phyloP scores from a whole-genome alignment of 148 eudicot species.

The Nyssa sinensis region DNA sequence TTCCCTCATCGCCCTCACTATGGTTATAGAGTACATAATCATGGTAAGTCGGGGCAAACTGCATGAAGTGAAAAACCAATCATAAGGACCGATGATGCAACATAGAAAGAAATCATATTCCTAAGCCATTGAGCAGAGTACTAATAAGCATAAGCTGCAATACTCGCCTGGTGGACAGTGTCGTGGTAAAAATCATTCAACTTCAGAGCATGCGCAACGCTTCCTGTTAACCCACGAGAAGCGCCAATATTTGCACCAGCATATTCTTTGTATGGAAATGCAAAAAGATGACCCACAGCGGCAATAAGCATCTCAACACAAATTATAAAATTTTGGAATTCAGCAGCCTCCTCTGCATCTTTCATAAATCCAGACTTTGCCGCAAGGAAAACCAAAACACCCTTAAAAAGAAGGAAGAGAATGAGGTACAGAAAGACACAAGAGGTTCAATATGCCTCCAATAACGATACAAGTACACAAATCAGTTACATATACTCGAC shows the following conservation, averaged over 20 bases:
- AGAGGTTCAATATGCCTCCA: too few species aligned
- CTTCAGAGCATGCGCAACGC: conserved; percentile 87
- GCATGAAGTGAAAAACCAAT: conserved; percentile 15
- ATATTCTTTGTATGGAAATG: conserved; percentile 96
- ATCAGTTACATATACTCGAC: too few species aligned
- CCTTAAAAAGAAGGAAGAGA: conserved; percentile 45
- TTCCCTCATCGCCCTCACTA: conserved; percentile 77
- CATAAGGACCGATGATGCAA: not conserved
- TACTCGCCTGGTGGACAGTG: conserved; percentile 87
- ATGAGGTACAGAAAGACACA: not conserved
- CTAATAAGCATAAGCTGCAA: not conserved
- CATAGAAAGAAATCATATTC: not conserved
- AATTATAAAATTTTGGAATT: conserved; percentile 79
- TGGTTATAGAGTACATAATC: conserved; percentile 96
- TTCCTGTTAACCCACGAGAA: conserved; percentile 65
- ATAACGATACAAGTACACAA: too few species aligned
- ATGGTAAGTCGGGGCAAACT: conserved; percentile 99
- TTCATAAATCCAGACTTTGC: conserved; percentile 81
- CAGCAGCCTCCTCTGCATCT: conserved; percentile 80
- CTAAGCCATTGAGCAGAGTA: not conserved
- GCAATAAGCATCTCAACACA: conserved; percentile 99
- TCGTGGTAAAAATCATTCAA: conserved; percentile 95
- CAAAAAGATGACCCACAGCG: conserved; percentile 87
- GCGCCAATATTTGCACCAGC: conserved; percentile 91
- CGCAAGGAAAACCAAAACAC: conserved; percentile 89